Percentiles rank a stretch among this genome's conserved stretches.
These are phyloP conservation scores for Stereum hirsutum DNA, from an alignment of 1,284 basidiomycete species.

Conservation along the genomic window DNA sequence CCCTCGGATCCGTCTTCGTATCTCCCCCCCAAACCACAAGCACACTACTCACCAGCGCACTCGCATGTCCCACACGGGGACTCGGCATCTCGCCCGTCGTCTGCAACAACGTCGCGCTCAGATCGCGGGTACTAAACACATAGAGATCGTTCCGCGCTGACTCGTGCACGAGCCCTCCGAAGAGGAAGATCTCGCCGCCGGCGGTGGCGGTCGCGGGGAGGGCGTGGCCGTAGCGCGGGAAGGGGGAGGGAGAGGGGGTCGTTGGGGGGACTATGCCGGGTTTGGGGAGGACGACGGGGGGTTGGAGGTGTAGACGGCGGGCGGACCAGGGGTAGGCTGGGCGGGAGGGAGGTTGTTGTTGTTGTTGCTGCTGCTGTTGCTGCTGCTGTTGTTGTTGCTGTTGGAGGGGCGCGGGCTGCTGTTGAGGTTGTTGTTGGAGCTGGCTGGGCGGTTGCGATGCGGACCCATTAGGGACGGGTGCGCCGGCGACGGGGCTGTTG, in stretches of 20 bases:
- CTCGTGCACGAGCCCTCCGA: conserved; percentile 94
- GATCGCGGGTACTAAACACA: conserved; percentile 75
- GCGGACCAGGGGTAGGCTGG: conserved; percentile 75
- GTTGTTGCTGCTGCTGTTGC: conserved; percentile 16
- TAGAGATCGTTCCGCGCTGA: conserved; percentile 92
- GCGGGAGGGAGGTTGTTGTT: conserved; percentile 34
- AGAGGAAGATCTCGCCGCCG: conserved; percentile 89
- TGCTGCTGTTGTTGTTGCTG: conserved; percentile 12
- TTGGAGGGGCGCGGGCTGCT: conserved; percentile 15
- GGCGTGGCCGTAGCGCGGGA: conserved; percentile 96
- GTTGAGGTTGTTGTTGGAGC: conserved; percentile 21
- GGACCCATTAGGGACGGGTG: not conserved
- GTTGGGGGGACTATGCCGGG: conserved; percentile 49
- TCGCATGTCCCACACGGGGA: conserved; percentile 91
- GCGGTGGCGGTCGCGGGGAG: conserved; percentile 80
- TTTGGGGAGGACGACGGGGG: conserved; percentile 54
- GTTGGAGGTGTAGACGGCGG: conserved; percentile 54
- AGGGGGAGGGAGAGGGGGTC: conserved; percentile 72
- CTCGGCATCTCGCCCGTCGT: conserved; percentile 88
- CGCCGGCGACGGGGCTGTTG: conserved; percentile 3
- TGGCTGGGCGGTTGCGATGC: conserved; percentile 12
- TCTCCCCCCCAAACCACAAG: conserved; percentile 99
- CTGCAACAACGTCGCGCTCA: conserved; percentile 72
- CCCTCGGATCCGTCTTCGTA: conserved; percentile 69
- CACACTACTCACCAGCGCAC: conserved; percentile 92